Conservation (phyloP, 108 stramenopile species). For the Fistulifera pelliculosa region DNA sequence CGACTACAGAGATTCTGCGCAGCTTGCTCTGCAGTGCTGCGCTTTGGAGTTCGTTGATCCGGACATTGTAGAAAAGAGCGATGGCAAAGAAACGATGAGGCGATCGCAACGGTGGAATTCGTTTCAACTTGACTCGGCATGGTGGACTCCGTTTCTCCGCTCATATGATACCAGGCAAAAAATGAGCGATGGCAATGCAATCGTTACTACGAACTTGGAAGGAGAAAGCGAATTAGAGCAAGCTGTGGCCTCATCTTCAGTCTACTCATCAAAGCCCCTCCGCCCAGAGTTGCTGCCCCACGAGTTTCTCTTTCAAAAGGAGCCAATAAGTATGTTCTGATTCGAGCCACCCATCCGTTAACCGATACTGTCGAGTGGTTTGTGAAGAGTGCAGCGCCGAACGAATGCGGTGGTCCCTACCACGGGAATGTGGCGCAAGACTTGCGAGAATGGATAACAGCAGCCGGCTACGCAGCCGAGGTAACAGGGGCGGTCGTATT, state of each 20-base stretch:
- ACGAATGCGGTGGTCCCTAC: constrained; percentile 64
- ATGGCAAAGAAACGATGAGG: constrained; percentile 9
- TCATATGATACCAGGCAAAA: constrained; percentile 10
- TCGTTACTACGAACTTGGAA: not conserved
- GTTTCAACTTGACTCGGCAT: constrained; percentile 41
- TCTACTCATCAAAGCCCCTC: constrained; percentile 1
- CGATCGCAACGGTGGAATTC: constrained; percentile 40
- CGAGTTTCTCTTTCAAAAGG: constrained; percentile 46
- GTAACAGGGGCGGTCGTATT: constrained; percentile 70
- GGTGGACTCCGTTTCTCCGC: constrained; percentile 55
- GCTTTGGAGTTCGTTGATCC: constrained; percentile 43
- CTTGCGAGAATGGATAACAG: constrained; percentile 31
- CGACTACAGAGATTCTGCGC: not conserved
- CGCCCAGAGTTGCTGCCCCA: constrained; percentile 31
- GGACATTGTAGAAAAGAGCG: constrained; percentile 14
- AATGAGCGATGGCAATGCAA: not conserved
- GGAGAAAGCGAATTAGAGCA: not conserved
- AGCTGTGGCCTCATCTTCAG: too few relatives aligned
- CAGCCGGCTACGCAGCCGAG: constrained; percentile 24
- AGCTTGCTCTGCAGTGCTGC: constrained; percentile 68
- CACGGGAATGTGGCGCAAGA: constrained; percentile 64
- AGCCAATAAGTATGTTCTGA: constrained; percentile 55
- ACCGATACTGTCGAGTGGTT: constrained; percentile 24
- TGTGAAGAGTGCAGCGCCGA: constrained; percentile 56
- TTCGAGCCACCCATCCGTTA: constrained; percentile 15